Percentiles rank a stretch among this genome's conserved stretches.
Evolutionary conservation across 805 yeast genomes (phyloP).

Genomic region (Wickerhamomyces hampshirensis): DNA sequence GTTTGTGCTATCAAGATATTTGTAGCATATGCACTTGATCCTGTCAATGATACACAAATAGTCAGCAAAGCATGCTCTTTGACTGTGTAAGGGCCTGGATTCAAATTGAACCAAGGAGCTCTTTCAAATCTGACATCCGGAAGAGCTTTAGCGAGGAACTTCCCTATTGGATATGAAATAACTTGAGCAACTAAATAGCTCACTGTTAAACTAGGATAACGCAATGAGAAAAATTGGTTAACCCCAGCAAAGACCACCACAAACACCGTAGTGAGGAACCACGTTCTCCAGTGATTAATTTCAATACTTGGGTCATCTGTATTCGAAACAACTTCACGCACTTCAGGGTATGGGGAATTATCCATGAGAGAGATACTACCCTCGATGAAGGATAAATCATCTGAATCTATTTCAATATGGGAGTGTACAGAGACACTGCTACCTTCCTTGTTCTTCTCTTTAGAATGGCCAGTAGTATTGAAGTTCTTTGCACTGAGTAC

Average conservation of each 20-base stretch:
- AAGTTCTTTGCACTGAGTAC: no score
- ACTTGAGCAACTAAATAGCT: conserved; percentile 54
- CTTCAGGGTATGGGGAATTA: conserved; percentile 61
- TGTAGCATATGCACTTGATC: conserved; percentile 49
- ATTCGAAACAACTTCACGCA: conserved; percentile 52
- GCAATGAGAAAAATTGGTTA: conserved; percentile 50
- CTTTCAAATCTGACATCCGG: conserved; percentile 34
- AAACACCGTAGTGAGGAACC: conserved; percentile 46
- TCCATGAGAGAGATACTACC: conserved; percentile 24
- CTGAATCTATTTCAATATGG: conserved; percentile 9
- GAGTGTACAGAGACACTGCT: no score
- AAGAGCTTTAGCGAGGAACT: conserved; percentile 33
- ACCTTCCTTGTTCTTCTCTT: background rate
- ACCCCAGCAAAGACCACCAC: conserved; percentile 52
- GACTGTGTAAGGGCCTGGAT: conserved; percentile 49
- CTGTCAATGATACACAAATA: conserved; percentile 39
- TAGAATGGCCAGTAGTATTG: no score
- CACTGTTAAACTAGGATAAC: conserved; percentile 45
- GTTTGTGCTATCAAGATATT: conserved; percentile 48
- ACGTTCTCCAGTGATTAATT: conserved; percentile 51
- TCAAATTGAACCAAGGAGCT: conserved; percentile 32
- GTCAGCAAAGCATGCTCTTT: conserved; percentile 50
- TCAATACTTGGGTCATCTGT: conserved; percentile 45
- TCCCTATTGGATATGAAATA: conserved; percentile 57
- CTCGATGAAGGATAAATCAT: conserved; percentile 8